Evolutionary conservation across 2,329 filamentous ascomycete species (phyloP).

Genomic region (Chaetomium sp.): DNA sequence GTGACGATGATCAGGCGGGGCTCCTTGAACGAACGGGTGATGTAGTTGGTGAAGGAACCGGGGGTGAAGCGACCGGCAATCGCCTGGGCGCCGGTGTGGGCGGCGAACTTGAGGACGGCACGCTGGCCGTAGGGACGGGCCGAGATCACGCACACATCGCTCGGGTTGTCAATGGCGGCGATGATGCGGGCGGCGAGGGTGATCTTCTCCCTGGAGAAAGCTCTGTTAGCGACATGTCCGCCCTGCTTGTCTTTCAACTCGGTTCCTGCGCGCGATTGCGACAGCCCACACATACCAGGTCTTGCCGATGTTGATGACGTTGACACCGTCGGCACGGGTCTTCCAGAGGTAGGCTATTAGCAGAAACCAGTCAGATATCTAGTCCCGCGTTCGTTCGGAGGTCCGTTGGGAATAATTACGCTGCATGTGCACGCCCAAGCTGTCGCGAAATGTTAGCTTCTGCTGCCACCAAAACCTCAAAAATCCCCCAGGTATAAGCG

Average conservation of each 20-base stretch:
- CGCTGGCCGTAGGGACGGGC: slow-evolving; percentile 99
- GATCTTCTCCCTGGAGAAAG: slow-evolving; percentile 83
- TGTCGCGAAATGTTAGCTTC: slow-evolving; percentile 13
- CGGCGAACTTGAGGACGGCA: slow-evolving; percentile 98
- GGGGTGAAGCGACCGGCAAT: slow-evolving; percentile 99
- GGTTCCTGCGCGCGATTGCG: no score
- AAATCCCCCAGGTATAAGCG: neutral
- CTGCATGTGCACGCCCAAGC: slow-evolving; percentile 86
- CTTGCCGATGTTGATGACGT: slow-evolving; percentile 99
- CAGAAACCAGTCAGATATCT: slow-evolving; percentile 74
- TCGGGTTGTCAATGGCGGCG: slow-evolving; percentile 97
- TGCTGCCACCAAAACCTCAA: neutral
- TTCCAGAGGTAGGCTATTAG: slow-evolving; percentile 84
- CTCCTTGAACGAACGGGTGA: slow-evolving; percentile 99
- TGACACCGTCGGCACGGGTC: slow-evolving; percentile 96
- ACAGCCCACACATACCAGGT: slow-evolving; percentile 68
- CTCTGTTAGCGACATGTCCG: neutral
- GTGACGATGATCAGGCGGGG: slow-evolving; percentile 98
- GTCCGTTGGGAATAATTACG: slow-evolving; percentile 20
- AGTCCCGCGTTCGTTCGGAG: neutral
- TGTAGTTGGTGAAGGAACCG: slow-evolving; percentile 99
- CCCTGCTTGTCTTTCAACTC: neutral
- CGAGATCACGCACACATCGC: slow-evolving; percentile 98
- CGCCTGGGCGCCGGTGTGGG: slow-evolving; percentile 94
- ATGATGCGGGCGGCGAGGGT: slow-evolving; percentile 98